Conservation (phyloP, 225 moss, liverwort and hornwort species). For the Marchantia paleacea region DNA sequence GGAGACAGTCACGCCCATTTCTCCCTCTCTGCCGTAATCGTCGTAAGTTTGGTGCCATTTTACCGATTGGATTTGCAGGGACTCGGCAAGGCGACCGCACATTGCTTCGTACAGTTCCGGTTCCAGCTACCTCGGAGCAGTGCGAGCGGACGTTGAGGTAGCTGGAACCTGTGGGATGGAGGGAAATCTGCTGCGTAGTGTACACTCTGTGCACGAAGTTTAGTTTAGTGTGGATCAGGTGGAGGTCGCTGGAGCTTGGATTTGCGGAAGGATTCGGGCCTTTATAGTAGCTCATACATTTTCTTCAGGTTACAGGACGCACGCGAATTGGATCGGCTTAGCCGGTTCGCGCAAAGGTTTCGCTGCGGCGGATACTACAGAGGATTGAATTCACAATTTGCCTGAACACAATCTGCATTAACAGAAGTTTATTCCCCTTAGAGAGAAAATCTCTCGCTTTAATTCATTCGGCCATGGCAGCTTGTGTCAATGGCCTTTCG, state of each 20-base stretch:
- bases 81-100: background rate
- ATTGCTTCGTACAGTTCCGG: background rate
- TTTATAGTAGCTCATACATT: background rate
- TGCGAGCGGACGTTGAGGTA: background rate
- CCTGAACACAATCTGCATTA: background rate
- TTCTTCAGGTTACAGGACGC: background rate
- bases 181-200: background rate
- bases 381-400: background rate
- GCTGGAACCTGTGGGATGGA: constrained; percentile 8
- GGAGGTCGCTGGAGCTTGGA: constrained; percentile 8
- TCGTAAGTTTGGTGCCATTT: background rate
- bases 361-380: background rate
- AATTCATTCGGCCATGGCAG: constrained; percentile 27
- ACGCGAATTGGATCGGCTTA: background rate
- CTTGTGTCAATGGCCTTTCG: constrained; percentile 22
- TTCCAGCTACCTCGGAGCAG: constrained; percentile 18
- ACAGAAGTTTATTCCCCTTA: background rate
- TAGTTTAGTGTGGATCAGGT: constrained; percentile 9
- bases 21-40: background rate
- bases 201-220: background rate
- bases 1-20: constrained; percentile 6
- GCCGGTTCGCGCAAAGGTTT: background rate
- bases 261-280: background rate
- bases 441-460: no score
- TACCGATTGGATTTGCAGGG: background rate